phyloP scores from a whole-genome alignment of 1,284 basidiomycete genomes.

The Trichosporon coremiiforme region DNA sequence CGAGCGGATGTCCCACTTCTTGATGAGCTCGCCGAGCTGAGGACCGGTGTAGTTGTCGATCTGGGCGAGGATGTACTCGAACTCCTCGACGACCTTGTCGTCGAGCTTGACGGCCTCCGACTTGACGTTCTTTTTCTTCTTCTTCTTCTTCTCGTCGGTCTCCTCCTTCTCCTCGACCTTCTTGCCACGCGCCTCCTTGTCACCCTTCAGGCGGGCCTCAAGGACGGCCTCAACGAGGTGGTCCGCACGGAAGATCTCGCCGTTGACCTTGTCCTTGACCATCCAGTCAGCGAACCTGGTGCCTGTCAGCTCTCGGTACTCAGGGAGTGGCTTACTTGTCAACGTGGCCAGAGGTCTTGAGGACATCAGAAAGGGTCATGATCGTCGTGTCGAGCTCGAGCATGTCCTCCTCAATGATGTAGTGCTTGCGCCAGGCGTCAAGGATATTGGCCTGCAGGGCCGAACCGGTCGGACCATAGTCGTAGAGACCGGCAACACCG shows the following conservation, averaged over 20 bases:
- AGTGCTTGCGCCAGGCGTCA: constrained; percentile 95
- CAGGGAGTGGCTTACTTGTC: constrained; percentile 63
- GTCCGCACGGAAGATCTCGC: constrained; percentile 95
- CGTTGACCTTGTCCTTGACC: constrained; percentile 92
- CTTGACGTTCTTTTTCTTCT: constrained; percentile 82
- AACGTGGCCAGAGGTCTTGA: constrained; percentile 97
- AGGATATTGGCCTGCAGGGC: constrained; percentile 96
- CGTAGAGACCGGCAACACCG: constrained; percentile 93
- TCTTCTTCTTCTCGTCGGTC: constrained; percentile 72
- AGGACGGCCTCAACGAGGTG: constrained; percentile 94
- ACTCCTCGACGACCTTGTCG: constrained; percentile 74
- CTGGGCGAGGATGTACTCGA: constrained; percentile 82
- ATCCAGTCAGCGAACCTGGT: constrained; percentile 92
- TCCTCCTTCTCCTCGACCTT: constrained; percentile 62
- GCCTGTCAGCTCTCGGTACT: constrained; percentile 27
- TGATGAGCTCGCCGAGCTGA: constrained; percentile 84
- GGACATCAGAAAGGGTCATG: constrained; percentile 93
- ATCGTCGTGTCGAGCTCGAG: constrained; percentile 97
- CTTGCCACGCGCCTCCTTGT: constrained; percentile 84
- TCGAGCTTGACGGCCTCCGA: constrained; percentile 72
- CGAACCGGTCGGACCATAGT: constrained; percentile 93
- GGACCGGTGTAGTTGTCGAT: constrained; percentile 94
- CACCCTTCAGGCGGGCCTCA: constrained; percentile 83
- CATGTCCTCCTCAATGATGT: constrained; percentile 99
- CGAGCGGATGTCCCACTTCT: constrained; percentile 79